Evolutionary conservation across 1,139 yeast genomes (phyloP), one percentile per base, ranked within the genome.

Genomic region (Taphrina communis): DNA sequence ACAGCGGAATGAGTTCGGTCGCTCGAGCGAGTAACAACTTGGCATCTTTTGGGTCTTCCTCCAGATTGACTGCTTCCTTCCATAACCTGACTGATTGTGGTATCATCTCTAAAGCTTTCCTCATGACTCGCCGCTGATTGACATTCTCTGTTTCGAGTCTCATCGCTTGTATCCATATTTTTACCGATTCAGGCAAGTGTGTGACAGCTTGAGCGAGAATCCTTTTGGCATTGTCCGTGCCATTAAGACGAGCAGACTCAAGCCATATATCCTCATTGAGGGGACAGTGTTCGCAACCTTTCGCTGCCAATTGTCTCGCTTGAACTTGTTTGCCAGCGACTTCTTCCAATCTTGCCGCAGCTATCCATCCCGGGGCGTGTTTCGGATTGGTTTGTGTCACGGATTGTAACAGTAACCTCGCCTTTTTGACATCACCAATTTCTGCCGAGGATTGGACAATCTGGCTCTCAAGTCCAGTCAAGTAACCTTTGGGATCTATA

Each of bases 351-450:
- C 92, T 79, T 0, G 97, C 96, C 50, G 93, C 85, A 0, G 96
- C 91, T 39, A 94, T 89, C 97, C 97, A 94, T 12, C 91, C 90
- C 65, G 85, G 84, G 0, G 96, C 84, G 70, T 87, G 88, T 58
- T 80, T 78, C 0, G 98, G 97, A 73, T 90, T 88, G 0, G 92
- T 80, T 72, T 84, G 86, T 44, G 95, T 82, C 70, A 90, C 82
- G 1, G 95, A 88, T 9, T 84, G 80, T 63, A 92, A 80, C n/a
- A 91, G 80, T 2, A 82, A 76, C 50, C 96, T 78, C 35, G 87
- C 85, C 70, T 85, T 85, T 53, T 82, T 81, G 6, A 86, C 78
- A 73, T 90, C 94, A 0, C 84, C 85, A 58, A 83, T 74, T 36
- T 75, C 77, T 4, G 77, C 73, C 25, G 68, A 70, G 5, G 72